Evolutionary conservation across 2,329 filamentous ascomycete species (phyloP).

Genomic region (Elsinoe perseae): DNA sequence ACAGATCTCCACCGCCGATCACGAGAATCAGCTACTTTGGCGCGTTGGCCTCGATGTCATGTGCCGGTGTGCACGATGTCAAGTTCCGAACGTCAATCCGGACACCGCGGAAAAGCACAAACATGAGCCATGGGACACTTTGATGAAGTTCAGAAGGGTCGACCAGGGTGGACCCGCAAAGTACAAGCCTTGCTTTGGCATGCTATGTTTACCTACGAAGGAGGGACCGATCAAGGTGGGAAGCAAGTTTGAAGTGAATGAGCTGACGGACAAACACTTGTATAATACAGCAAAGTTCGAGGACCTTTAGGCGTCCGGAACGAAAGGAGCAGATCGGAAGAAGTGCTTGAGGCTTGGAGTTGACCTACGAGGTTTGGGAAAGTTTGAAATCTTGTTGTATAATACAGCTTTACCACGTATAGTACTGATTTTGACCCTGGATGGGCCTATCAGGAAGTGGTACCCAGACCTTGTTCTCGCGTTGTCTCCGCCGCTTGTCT

Average conservation of each 20-base stretch:
- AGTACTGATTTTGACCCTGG: constrained; percentile 78
- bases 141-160: constrained; percentile 54
- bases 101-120: constrained; percentile 53
- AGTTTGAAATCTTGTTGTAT: neutral
- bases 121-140: constrained; percentile 53
- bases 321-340: neutral
- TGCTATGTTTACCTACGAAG: constrained; percentile 53
- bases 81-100: constrained; percentile 58
- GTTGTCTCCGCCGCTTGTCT: constrained; percentile 63
- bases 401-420: constrained; percentile 62
- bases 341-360: neutral
- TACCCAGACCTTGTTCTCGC: constrained; percentile 74
- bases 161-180: constrained; percentile 53
- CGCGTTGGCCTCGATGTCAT: constrained; percentile 49
- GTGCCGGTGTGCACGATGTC: constrained; percentile 53
- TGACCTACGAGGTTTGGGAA: neutral
- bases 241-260: constrained; percentile 50
- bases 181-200: constrained; percentile 60
- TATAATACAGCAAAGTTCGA: constrained; percentile 37
- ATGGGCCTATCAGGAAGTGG: constrained; percentile 81
- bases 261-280: constrained; percentile 50
- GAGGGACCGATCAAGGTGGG: constrained; percentile 51
- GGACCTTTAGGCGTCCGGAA: constrained; percentile 24
- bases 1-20: constrained; percentile 35
- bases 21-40: constrained; percentile 28